Conservation (phyloP, 441 rosid genomes). For the Breynia disticha region DNA sequence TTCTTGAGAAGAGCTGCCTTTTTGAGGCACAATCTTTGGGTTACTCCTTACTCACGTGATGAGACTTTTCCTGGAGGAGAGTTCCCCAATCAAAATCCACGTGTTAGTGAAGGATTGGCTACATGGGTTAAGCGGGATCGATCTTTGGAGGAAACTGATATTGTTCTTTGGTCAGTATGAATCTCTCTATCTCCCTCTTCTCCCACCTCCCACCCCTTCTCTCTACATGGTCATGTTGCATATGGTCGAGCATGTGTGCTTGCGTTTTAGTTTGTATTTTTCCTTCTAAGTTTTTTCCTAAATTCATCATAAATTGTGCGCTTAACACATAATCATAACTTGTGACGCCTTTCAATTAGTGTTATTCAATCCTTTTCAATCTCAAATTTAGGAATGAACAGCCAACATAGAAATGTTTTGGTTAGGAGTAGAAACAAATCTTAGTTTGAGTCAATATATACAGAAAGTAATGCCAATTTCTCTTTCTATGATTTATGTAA, state of each 20-base stretch:
- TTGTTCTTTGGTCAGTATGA: conserved; percentile 63
- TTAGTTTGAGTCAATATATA: no score
- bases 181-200: not conserved
- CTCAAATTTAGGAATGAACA: no score
- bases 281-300: no score
- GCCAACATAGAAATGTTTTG: no score
- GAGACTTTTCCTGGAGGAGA: conserved; percentile 92
- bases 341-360: no score
- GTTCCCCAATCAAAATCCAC: conserved; percentile 91
- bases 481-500: no score
- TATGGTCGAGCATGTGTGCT: not conserved
- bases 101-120: conserved; percentile 68
- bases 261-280: no score
- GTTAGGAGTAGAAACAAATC: no score
- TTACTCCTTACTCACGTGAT: conserved; percentile 53
- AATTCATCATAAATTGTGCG: no score
- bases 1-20: conserved; percentile 85
- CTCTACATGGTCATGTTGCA: not conserved
- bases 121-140: conserved; percentile 85
- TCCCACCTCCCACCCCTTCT: no score
- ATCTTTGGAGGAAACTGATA: conserved; percentile 64
- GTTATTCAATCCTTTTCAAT: no score
- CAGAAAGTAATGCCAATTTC: not conserved
- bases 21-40: conserved; percentile 83
- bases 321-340: no score